Evolutionary conservation across 257 asterid genomes (phyloP), one percentile per base, ranked within the genome.

Genomic region (Rehmannia glutinosa): DNA sequence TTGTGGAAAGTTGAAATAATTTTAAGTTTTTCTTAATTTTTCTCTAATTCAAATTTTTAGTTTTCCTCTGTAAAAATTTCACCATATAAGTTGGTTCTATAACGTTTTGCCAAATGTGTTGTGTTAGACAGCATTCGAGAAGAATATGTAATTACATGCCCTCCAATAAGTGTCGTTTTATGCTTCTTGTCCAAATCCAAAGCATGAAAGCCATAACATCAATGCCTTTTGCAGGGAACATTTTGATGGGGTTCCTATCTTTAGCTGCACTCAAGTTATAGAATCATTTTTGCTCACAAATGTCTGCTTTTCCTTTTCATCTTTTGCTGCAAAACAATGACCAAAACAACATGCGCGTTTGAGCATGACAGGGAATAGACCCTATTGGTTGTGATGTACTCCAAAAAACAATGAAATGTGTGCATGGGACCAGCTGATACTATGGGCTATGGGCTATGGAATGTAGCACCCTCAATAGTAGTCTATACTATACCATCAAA

Each of bases 181-280:
- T 58, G 7, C 43, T 13, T n/a, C 54, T 25, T 62, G 41, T 8
- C 73, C n/a, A 28, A 57, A 66, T 42, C 33, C 32, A 15, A 27
- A 17, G 28, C 45, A 41, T 43, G 74, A 68, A 68, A 68, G 10
- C 12, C 17, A 19, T 28, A 45, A 5, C 25, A 2, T 28, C 13
- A 9, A 21, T 62, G 30, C 9, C 41, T 74, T 70, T 68, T 66
- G 47, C 65, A 42, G 73, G 62, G 21, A 50, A 55, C 57, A 62
- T 56, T 56, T 62, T 64, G 51, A 38, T 57, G 53, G 42, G 43
- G 30, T 71, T 63, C 75, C 58, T 74, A 71, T 65, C 81, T 81
- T 81, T 59, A 23, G 70, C 21, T 51, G 79, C 72, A 77, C 83
- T 80, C 78, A 73, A 45, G 49, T 15, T 3, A 27, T 32, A 32